phyloP scores from a whole-genome alignment of 495 filamentous ascomycete species.

The Hypoxylon subgilvum region DNA sequence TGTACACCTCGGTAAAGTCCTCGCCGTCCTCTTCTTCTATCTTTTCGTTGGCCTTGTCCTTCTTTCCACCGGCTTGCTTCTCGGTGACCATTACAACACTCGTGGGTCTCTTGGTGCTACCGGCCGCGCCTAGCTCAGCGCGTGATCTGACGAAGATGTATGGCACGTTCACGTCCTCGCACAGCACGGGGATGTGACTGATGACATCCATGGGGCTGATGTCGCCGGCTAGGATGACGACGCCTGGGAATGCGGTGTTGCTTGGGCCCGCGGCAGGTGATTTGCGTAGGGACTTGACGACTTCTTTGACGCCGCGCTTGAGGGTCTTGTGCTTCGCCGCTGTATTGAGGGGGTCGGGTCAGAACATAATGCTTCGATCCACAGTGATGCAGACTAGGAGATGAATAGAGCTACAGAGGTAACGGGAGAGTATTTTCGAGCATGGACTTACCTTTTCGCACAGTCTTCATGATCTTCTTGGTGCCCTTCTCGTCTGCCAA shows the following conservation, averaged over 20 bases:
- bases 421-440: not conserved
- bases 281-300: slow-evolving; percentile 95
- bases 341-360: slow-evolving; percentile 45
- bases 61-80: slow-evolving; percentile 54
- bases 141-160: slow-evolving; percentile 90
- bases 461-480: slow-evolving; percentile 91
- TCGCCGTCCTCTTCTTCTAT: slow-evolving; percentile 55
- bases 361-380: slow-evolving; percentile 9
- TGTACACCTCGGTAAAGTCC: slow-evolving; percentile 74
- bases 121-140: slow-evolving; percentile 88
- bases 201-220: slow-evolving; percentile 98
- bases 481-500: slow-evolving; percentile 86
- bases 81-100: slow-evolving; percentile 87
- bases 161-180: slow-evolving; percentile 94
- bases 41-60: slow-evolving; percentile 52
- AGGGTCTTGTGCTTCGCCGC: slow-evolving; percentile 91
- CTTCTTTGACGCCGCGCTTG: slow-evolving; percentile 97
- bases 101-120: slow-evolving; percentile 91
- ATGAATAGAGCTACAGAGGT: slow-evolving; percentile 2
- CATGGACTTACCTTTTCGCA: slow-evolving; percentile 82
- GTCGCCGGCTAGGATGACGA: slow-evolving; percentile 93
- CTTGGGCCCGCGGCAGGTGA: slow-evolving; percentile 66
- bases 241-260: slow-evolving; percentile 63
- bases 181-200: slow-evolving; percentile 93
- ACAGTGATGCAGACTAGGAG: not conserved